A percentile compares a stretch with the other conserved stretches of the same genome.
Conservation (phyloP, 2,329 filamentous ascomycete genomes). For the Polytolypa hystricis region DNA sequence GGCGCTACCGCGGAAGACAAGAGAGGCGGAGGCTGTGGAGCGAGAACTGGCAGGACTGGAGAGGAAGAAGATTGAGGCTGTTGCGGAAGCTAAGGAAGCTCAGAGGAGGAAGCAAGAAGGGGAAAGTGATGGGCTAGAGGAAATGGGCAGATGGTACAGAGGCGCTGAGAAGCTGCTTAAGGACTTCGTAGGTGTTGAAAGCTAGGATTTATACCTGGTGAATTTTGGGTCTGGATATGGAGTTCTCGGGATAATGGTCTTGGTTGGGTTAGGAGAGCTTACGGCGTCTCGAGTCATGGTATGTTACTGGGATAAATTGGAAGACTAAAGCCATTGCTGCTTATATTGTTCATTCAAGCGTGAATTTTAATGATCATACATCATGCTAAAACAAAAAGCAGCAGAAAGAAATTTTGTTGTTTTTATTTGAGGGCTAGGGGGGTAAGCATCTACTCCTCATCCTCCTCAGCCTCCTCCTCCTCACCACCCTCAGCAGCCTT, state of each 20-base stretch:
- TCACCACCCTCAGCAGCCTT: conserved; percentile 72
- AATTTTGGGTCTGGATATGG: background rate
- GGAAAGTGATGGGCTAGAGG: conserved; percentile 36
- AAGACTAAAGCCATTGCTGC: too few relatives aligned
- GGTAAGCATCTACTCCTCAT: conserved; percentile 56
- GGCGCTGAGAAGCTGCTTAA: conserved; percentile 31
- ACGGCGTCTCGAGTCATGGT: too few relatives aligned
- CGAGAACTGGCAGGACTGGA: conserved; percentile 31
- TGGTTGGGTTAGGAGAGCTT: too few relatives aligned
- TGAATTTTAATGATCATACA: conserved; percentile 32
- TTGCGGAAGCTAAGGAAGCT: conserved; percentile 37
- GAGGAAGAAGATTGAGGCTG: conserved; percentile 35
- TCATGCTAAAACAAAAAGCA: conserved; percentile 29
- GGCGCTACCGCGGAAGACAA: conserved; percentile 31
- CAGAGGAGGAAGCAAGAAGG: conserved; percentile 33
- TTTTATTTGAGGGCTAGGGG: too few relatives aligned
- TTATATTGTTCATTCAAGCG: too few relatives aligned
- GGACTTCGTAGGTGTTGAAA: conserved; percentile 25
- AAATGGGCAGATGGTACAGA: conserved; percentile 37
- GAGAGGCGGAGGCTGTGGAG: conserved; percentile 35
- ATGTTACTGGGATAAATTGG: too few relatives aligned
- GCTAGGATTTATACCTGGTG: conserved; percentile 10
- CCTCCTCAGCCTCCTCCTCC: conserved; percentile 56
- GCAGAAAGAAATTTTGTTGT: too few relatives aligned
- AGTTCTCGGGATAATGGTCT: too few relatives aligned